A percentile compares a stretch with the other conserved stretches of the same genome.
Evolutionary conservation across 192 early-diverging fungal species (phyloP).

Genomic region (Coemansia sp.): DNA sequence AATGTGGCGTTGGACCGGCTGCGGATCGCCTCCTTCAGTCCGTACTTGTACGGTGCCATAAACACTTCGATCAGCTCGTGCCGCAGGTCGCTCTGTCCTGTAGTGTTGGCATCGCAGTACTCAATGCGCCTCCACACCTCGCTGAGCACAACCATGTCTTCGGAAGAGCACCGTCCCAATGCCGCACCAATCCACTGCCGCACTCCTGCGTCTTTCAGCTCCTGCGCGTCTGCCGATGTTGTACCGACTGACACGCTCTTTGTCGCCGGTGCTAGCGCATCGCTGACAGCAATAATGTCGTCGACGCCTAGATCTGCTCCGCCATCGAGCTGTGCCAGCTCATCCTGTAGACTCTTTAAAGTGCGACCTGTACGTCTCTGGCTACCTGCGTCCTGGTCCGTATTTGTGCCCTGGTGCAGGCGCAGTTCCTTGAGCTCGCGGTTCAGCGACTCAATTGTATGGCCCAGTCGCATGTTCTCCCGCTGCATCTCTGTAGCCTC

Average conservation of each 20-base stretch:
- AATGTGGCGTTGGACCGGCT: conserved; percentile 43
- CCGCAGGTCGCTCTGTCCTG: conserved; percentile 32
- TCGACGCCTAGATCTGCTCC: conserved; percentile 31
- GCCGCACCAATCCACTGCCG: conserved; percentile 33
- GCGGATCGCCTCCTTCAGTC: conserved; percentile 48
- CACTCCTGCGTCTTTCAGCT: conserved; percentile 20
- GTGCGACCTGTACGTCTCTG: conserved; percentile 14
- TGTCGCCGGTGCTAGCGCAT: neutral
- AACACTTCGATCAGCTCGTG: conserved; percentile 45
- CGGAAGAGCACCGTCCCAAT: conserved; percentile 37
- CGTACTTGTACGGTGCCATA: conserved; percentile 37
- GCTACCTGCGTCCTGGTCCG: neutral
- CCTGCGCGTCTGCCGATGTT: conserved; percentile 17
- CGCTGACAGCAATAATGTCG: conserved; percentile 12
- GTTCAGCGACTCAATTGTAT: conserved; percentile 28
- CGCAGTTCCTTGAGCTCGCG: conserved; percentile 39
- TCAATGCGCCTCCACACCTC: conserved; percentile 55
- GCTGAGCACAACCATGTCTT: conserved; percentile 46
- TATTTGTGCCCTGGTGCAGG: conserved; percentile 8
- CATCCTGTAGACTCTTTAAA: conserved; percentile 43
- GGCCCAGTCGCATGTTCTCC: conserved; percentile 35
- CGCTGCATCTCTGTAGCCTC: conserved; percentile 15
- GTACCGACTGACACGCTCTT: conserved; percentile 16
- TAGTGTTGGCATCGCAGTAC: conserved; percentile 31
- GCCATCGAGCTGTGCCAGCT: conserved; percentile 28